Conservation (phyloP, 495 filamentous ascomycete genomes). For the Halenospora varia region DNA sequence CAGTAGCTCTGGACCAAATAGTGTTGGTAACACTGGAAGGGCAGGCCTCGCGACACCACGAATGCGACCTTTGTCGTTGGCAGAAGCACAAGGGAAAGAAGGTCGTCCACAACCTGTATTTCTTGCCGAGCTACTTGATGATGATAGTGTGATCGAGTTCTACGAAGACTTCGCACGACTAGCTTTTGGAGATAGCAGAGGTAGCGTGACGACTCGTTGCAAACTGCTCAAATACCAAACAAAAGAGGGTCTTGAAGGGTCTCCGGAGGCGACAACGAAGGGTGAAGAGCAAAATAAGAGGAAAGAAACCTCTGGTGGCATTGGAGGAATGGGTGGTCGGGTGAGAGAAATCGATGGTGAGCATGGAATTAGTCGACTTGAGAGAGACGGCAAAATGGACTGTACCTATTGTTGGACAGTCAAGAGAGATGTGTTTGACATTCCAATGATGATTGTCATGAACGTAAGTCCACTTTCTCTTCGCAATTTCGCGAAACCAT, state of each 20-base stretch:
- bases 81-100: conserved; percentile 24
- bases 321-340: conserved; percentile 46
- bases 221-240: conserved; percentile 88
- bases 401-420: conserved; percentile 96
- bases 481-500: neutral
- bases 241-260: conserved; percentile 38
- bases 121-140: conserved; percentile 86
- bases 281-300: conserved; percentile 21
- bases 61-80: conserved; percentile 35
- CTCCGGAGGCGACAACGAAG: conserved; percentile 36
- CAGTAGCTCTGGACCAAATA: conserved; percentile 31
- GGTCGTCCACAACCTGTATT: conserved; percentile 69
- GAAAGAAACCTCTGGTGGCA: conserved; percentile 32
- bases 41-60: conserved; percentile 42
- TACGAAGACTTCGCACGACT: conserved; percentile 93
- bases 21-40: conserved; percentile 29
- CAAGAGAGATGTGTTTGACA: conserved; percentile 94
- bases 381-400: conserved; percentile 86
- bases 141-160: conserved; percentile 88
- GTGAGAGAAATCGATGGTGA: conserved; percentile 67
- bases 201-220: conserved; percentile 76
- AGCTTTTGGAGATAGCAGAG: conserved; percentile 84
- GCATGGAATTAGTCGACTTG: conserved; percentile 69
- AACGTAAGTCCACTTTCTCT: conserved; percentile 73
- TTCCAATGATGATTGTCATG: conserved; percentile 96